Base-by-base conservation (phyloP, 805 yeast genomes). In the Debaryomyces castellii region DNA sequence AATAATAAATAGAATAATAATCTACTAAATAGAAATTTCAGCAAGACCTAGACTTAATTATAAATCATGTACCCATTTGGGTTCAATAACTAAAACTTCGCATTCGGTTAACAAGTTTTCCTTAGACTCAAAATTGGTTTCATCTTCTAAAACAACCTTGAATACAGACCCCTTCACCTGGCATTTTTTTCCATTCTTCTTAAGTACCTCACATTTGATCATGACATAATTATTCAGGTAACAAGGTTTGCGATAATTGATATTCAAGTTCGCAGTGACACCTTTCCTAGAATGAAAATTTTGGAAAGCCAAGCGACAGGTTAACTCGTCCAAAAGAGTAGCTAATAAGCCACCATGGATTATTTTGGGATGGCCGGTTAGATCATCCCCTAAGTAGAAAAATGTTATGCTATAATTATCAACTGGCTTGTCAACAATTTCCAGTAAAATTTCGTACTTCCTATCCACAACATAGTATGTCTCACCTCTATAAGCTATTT, bases 341-440 rank as follows among this genome's bases (percentile, higher is more conserved):
- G 77, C 76, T 21, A 71, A 51, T 37, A 71, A 55, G 1, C 77
- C 76, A 1, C 76, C 77, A 49, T 71, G 76, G n/a, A 71, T 66
- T 11, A 71, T 69, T 3, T 64, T 65, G 4, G 62, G 54, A 51
- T 72, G 76, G 10, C 77, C 77, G 2, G 73, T 60, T 16, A 71
- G 59, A 45, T 57, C 55, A 5, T 59, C 47, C 9, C 76, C 77
- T 44, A 72, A 57, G 43, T 66, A 71, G 51, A 71, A 65, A 43
- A 72, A 71, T 0, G 76, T 71, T 40, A 66, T 48, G 10, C 71
- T 63, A 44, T 47, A 58, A 51, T 71, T 70, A 25, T 60, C 59
- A 14, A 41, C 46, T 7, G 47, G 48, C 5, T 27, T 45, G 3
- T 48, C 57, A 24, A 63, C 55, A 37, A 67, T 71, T 12, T 54